A percentile compares a stretch with the other conserved stretches of the same genome.
phyloP scores from a whole-genome alignment of 163 green algal genomes.

The Chloroidium sp. region DNA sequence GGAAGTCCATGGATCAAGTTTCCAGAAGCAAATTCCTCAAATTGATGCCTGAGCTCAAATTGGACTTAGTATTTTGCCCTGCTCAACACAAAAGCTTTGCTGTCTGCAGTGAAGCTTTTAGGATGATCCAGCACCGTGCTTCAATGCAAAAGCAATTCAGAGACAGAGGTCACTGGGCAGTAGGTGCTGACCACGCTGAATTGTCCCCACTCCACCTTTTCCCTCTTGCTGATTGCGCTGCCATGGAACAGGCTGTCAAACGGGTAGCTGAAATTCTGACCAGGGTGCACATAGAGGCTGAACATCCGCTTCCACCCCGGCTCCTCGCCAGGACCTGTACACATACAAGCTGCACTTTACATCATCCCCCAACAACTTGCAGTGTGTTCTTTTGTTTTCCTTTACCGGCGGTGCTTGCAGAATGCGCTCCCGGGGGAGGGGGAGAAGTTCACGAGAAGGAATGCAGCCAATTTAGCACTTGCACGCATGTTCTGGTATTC shows the following conservation, averaged over 20 bases:
- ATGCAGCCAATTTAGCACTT: too few species aligned
- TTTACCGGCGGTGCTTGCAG: not conserved
- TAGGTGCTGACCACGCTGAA: constrained; percentile 28
- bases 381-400: not conserved
- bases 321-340: not conserved
- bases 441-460: too few species aligned
- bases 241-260: constrained; percentile 19
- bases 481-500: too few species aligned
- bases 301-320: constrained; percentile 17
- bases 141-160: too few species aligned
- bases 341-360: not conserved
- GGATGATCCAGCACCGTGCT: not conserved
- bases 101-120: not conserved
- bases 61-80: too few species aligned
- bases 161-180: not conserved
- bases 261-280: constrained; percentile 12
- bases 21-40: too few species aligned
- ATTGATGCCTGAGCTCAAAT: too few species aligned
- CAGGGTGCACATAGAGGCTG: constrained; percentile 30
- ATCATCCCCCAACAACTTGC: not conserved
- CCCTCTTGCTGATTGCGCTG: constrained; percentile 15
- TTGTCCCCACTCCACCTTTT: constrained; percentile 27
- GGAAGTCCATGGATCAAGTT: too few species aligned
- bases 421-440: too few species aligned
- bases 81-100: too few species aligned